Conservation (phyloP, 2,329 filamentous ascomycete species). For the Hypoxylon sp. region DNA sequence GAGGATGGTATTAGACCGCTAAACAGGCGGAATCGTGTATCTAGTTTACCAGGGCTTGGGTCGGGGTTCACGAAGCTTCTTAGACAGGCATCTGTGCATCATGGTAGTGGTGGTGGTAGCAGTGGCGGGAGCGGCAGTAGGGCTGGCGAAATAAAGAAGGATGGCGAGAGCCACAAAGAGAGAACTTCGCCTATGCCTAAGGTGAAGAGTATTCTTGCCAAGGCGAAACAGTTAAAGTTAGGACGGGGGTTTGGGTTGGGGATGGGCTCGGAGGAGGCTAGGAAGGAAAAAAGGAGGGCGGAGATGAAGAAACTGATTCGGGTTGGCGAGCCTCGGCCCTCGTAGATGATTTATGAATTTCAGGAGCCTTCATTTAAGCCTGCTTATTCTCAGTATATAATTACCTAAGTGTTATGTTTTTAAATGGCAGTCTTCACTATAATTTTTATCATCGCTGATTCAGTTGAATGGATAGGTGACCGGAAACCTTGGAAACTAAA, state of each 20-base stretch:
- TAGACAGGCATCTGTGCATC: neutral
- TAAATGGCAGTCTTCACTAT: no score
- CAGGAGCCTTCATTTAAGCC: no score
- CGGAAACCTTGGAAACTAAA: no score
- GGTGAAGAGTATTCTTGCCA: constrained; percentile 39
- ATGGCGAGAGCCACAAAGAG: constrained; percentile 8
- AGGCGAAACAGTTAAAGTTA: constrained; percentile 38
- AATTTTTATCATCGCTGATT: no score
- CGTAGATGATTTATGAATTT: constrained; percentile 5
- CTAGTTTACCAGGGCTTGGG: constrained; percentile 23
- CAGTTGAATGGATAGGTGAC: no score
- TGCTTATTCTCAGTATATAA: no score
- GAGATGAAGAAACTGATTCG: constrained; percentile 38
- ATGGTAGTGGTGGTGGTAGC: neutral
- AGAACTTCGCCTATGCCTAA: constrained; percentile 26
- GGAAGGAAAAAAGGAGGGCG: constrained; percentile 38
- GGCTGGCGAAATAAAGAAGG: constrained; percentile 1
- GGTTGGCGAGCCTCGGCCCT: constrained; percentile 9
- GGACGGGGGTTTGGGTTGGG: constrained; percentile 18
- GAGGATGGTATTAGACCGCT: constrained; percentile 20
- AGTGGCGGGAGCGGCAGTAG: neutral
- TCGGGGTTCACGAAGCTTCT: constrained; percentile 15
- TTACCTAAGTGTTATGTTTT: no score
- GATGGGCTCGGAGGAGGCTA: constrained; percentile 32
- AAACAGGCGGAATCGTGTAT: constrained; percentile 30